These are phyloP conservation scores for Sphaerostilbella broomeana DNA, from an alignment of 2,329 filamentous ascomycete species.

Conservation along the genomic window DNA sequence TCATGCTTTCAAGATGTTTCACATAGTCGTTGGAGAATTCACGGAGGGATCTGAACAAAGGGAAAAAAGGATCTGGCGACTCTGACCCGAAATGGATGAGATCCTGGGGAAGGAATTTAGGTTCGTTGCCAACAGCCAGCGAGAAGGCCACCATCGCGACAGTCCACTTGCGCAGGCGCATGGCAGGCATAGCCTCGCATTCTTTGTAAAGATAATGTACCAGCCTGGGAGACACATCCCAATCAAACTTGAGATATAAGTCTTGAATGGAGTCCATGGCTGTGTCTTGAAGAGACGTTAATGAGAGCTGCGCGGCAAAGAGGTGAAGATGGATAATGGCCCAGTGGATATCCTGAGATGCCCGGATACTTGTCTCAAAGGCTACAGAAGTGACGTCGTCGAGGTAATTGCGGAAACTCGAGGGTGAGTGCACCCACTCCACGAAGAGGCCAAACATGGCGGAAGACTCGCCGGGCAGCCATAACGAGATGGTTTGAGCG, in stretches of 20 bases:
- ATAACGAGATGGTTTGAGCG: slow-evolving; percentile 27
- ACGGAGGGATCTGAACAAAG: slow-evolving; percentile 37
- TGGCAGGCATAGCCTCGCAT: slow-evolving; percentile 42
- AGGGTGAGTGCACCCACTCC: slow-evolving; percentile 44
- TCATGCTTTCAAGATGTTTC: slow-evolving; percentile 47
- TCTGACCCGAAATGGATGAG: no score
- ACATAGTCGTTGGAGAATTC: slow-evolving; percentile 46
- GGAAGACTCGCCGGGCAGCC: slow-evolving; percentile 41
- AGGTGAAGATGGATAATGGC: slow-evolving; percentile 50
- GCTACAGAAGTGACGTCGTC: slow-evolving; percentile 33
- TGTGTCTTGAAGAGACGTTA: slow-evolving; percentile 47
- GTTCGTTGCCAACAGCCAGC: slow-evolving; percentile 30
- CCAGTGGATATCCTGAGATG: slow-evolving; percentile 44
- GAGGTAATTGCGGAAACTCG: slow-evolving; percentile 37
- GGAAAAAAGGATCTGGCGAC: slow-evolving; percentile 31
- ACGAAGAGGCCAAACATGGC: slow-evolving; percentile 49
- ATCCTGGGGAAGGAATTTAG: slow-evolving; percentile 24
- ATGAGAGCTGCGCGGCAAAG: slow-evolving; percentile 46
- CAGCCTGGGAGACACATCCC: slow-evolving; percentile 48
- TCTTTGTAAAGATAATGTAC: slow-evolving; percentile 48
- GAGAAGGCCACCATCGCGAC: slow-evolving; percentile 56
- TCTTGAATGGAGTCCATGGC: slow-evolving; percentile 55
- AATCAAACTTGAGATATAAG: slow-evolving; percentile 51
- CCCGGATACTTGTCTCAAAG: slow-evolving; percentile 22
- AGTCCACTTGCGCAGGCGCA: slow-evolving; percentile 51